These are phyloP conservation scores for Saccharomycopsis oosterbeekiorum DNA, from an alignment of 805 yeast genomes.

Conservation along the genomic window DNA sequence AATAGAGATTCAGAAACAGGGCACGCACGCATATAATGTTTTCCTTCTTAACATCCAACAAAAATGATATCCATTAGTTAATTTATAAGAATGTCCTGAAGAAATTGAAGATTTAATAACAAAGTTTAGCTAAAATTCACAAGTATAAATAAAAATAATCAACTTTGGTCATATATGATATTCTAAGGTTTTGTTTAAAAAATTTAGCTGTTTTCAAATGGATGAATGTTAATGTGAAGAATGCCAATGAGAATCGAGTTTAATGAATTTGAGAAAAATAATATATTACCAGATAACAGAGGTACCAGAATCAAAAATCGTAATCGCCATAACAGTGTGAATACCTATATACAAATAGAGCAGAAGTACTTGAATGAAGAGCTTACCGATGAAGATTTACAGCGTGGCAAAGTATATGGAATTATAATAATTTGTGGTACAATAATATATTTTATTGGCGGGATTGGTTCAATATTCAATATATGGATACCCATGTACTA, in stretches of 20 bases:
- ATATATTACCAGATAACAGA: not conserved
- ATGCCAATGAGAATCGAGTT: not conserved
- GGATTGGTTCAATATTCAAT: constrained; percentile 13
- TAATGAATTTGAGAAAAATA: not conserved
- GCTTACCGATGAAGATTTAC: not conserved
- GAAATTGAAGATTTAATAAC: no score
- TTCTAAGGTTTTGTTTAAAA: not conserved
- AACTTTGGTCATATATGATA: no score
- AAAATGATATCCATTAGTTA: no score
- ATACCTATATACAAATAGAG: not conserved
- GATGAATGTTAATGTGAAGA: not conserved
- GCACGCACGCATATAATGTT: not conserved
- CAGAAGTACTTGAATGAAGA: not conserved
- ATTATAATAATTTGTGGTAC: constrained; percentile 3
- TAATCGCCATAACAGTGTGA: not conserved
- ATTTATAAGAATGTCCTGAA: no score
- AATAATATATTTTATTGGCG: constrained; percentile 3
- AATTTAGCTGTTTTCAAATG: not conserved
- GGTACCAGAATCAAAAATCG: not conserved
- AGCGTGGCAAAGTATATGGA: constrained; percentile 4
- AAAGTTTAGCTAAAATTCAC: no score
- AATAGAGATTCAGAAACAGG: not conserved
- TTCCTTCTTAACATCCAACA: not conserved
- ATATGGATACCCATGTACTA: constrained; percentile 5
- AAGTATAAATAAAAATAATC: no score